Conservation (phyloP, 768 basidiomycete species). For the Dacryopinax primogenitus region DNA sequence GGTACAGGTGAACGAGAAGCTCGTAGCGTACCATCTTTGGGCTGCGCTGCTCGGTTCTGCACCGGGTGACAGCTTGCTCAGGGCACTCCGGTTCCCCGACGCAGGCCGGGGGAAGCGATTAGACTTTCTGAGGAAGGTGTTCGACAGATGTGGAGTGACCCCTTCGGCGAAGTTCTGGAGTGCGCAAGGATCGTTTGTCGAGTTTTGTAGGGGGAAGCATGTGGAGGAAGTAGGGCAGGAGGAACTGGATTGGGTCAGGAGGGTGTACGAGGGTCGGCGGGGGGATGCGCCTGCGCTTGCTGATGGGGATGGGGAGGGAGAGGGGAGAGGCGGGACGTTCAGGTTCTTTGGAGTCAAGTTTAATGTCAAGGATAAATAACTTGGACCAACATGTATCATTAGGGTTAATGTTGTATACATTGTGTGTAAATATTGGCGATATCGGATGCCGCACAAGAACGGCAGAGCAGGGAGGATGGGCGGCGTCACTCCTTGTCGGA, state of each 20-base stretch:
- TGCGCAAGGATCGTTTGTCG: not conserved
- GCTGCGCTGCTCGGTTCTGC: not conserved
- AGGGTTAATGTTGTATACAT: not conserved
- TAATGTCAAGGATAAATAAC: not conserved
- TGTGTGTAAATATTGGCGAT: not conserved
- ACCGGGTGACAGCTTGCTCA: not conserved
- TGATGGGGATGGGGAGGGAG: not conserved
- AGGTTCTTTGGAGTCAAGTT: not conserved
- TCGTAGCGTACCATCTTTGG: not conserved
- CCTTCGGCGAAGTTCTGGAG: not conserved
- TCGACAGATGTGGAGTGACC: not conserved
- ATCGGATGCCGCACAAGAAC: no score
- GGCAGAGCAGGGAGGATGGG: no score
- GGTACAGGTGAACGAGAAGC: not conserved
- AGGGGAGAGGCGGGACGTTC: not conserved
- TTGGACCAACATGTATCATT: not conserved
- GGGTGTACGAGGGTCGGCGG: no score
- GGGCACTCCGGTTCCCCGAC: not conserved
- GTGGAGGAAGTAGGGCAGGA: no score
- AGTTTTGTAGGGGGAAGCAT: not conserved
- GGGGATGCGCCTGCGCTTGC: not conserved
- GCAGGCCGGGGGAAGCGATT: not conserved
- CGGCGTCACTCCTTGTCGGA: conserved; percentile 4
- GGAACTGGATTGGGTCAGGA: no score
- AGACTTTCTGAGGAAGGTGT: not conserved